Evolutionary conservation across 495 filamentous ascomycete species (phyloP), one percentile per base, ranked within the genome.

Genomic region (Chaetomium fimeti): DNA sequence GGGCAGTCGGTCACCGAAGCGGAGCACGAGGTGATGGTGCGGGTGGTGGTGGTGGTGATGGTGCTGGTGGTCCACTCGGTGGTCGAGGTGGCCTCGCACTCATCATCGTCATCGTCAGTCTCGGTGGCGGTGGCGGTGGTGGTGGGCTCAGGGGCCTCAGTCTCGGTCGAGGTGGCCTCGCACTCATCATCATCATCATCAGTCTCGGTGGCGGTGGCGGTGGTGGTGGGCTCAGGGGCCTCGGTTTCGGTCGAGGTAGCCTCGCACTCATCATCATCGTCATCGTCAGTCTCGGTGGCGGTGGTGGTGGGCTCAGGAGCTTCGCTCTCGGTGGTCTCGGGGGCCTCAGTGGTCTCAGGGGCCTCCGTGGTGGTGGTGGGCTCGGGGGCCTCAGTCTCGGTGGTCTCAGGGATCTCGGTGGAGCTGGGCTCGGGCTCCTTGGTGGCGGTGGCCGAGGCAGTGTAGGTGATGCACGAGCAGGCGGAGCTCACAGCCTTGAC

Each of bases 21-120:
- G 11, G 81, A 79, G 70, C 84, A 88, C 65, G 75, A 78, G 15
- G 82, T 87, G 69, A 87, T 76, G 5, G 86, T 87, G 60, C 82
- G 71, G 61, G 79, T 75, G 56, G 79, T 83, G 18, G 85, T 88
- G n/a, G 78, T 77, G 66, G 80, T 84, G 13, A 86, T 77, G 51
- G 85, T 87, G 25, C 80, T 84, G 38, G 81, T 83, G 49, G 83
- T 86, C 45, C 78, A 78, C 61, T 62, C 22, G 55, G 58, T 60
- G 43, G 61, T 62, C 24, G 66, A 63, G 24, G 57, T 58, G 20
- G 27, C 32, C 24, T 64, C 38, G 12, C 20, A n/a, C 53, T 49
- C 42, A n/a, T 27, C 54, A 45, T 45, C 57, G 40, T 64, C 43
- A 11, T 61, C 55, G 7, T 58, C 60, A 36, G 65, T 57, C 29